A percentile compares a stretch with the other conserved stretches of the same genome.
These are phyloP conservation scores for Leptomonas pyrrhocoris DNA, from an alignment of 208 protist species.

Conservation along the genomic window DNA sequence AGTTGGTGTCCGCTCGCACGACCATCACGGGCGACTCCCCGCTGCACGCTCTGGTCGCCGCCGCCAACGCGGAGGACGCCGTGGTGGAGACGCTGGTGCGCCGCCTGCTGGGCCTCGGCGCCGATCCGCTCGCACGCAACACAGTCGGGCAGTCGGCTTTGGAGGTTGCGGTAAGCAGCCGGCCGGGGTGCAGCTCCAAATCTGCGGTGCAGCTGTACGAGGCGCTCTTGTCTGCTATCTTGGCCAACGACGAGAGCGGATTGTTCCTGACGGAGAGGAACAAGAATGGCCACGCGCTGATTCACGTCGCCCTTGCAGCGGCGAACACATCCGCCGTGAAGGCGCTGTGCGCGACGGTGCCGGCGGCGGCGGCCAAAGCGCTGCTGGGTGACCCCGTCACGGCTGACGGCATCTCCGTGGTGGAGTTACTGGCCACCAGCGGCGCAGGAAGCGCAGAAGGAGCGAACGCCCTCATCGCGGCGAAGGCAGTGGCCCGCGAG, in stretches of 20 bases:
- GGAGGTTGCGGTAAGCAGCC: conserved; percentile 6
- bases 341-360: conserved; percentile 25
- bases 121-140: conserved; percentile 10
- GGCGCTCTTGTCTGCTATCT: conserved; percentile 10
- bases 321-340: conserved; percentile 41
- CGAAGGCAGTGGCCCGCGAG: not conserved
- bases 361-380: conserved; percentile 17
- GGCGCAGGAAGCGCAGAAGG: not conserved
- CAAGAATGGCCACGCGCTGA: conserved; percentile 33
- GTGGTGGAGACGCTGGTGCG: conserved; percentile 33
- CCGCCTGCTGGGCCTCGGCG: conserved; percentile 36
- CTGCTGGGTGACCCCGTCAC: conserved; percentile 4
- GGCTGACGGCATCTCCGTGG: conserved; percentile 1
- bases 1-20: conserved; percentile 23
- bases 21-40: conserved; percentile 24
- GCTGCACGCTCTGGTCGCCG: conserved; percentile 45
- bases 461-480: conserved; percentile 8
- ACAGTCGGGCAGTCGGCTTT: not conserved
- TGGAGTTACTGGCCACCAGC: conserved; percentile 7
- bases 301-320: conserved; percentile 44
- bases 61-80: conserved; percentile 41
- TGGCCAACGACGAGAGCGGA: conserved; percentile 6
- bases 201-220: conserved; percentile 2
- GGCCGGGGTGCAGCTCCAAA: conserved; percentile 5
- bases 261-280: conserved; percentile 12